Evolutionary conservation across 768 basidiomycete species (phyloP).

Genomic region (Tubosaeta sp.): DNA sequence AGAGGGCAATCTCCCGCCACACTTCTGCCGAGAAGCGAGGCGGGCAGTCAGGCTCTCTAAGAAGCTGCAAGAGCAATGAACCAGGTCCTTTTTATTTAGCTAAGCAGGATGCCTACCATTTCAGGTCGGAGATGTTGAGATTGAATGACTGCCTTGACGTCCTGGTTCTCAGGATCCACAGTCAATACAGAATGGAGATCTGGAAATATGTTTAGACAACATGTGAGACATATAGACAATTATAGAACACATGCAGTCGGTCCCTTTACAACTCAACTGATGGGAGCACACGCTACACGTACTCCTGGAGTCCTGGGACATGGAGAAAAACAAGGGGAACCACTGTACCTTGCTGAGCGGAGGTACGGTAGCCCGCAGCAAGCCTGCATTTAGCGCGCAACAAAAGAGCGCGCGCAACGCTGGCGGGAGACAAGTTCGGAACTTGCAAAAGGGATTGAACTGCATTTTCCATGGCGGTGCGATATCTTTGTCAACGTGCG

Average conservation of each 20-base stretch:
- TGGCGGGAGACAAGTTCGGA: conserved; percentile 46
- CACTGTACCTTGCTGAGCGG: conserved; percentile 58
- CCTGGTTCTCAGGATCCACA: conserved; percentile 64
- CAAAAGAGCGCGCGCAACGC: conserved; percentile 56
- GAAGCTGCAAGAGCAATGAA: conserved; percentile 18
- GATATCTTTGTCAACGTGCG: conserved; percentile 33
- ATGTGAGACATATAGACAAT: background rate
- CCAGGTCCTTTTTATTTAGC: background rate
- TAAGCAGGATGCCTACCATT: conserved; percentile 39
- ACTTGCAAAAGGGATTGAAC: conserved; percentile 67
- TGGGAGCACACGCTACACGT: too few species aligned
- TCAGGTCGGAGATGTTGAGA: conserved; percentile 48
- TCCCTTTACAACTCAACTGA: background rate
- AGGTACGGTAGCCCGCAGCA: conserved; percentile 53
- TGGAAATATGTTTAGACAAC: conserved; percentile 23
- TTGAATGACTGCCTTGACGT: conserved; percentile 59
- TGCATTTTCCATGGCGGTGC: conserved; percentile 67
- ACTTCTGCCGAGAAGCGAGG: conserved; percentile 64
- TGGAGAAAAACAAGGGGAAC: too few species aligned
- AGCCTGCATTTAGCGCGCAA: conserved; percentile 64
- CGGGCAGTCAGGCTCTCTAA: conserved; percentile 38
- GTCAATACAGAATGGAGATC: conserved; percentile 64
- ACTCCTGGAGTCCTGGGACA: too few species aligned
- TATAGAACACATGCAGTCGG: background rate
- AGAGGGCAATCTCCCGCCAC: conserved; percentile 65